Evolutionary conservation across 306 rosid species (phyloP), one percentile per base, ranked within the genome.

Genomic region (Medicago truncatula): DNA sequence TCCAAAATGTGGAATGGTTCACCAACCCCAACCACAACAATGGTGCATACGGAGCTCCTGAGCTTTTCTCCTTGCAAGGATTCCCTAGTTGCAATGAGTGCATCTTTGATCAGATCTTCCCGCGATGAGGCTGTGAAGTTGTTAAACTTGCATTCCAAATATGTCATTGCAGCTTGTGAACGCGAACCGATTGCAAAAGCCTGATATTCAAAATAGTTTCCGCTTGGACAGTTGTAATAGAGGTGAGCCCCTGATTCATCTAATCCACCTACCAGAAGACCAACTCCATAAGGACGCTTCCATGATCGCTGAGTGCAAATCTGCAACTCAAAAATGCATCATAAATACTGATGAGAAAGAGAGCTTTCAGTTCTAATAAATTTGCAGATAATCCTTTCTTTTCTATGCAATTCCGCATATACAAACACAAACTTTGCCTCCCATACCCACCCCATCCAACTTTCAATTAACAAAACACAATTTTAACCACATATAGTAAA

Each of bases 101-200:
- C 98, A 84, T 96, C 99, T 87, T 89, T 92, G 82, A 96, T 90
- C 74, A 96, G 91, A 5, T 96, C 97, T 53, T 92, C 97, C 79
- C 91, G 69, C 3, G 96, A 74, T 16, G 97, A 92, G 71, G 83
- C 80, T 8, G 15, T 36, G 81, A 95, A 92, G 80, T 84, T 90
- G 52, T 50, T 81, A 74, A 83, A 96, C 89, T 90, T 90, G 79
- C 99, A 93, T 76, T 96, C 99, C 88, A 96, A 85, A 80, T 90
- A 96, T 17, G 99, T 96, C 90, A 92, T 96, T 28, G 99, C 99
- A 73, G 99, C 99, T 88, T 96, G 99, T 54, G 99, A 96, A 71
- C 99, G 97, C 73, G 99, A 96, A 49, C 99, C 99, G 49, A 96
- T 95, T 10, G 99, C 99, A 76, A 96, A 96, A 50, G 98, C 98